Evolutionary conservation across 768 basidiomycete species (phyloP).

Genomic region (Pisolithus tinctorius): DNA sequence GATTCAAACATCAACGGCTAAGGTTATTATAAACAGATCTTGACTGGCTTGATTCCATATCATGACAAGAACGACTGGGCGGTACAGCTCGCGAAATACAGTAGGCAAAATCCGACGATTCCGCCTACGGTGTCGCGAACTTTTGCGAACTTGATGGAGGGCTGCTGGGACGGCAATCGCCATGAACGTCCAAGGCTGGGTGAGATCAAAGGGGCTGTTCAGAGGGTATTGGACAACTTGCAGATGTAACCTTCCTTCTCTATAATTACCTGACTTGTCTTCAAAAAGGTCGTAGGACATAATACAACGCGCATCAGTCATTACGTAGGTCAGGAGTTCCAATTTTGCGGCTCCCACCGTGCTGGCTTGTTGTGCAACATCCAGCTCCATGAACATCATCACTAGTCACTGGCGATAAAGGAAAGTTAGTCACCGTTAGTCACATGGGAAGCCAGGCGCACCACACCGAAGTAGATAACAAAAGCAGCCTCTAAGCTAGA

Average conservation of each 20-base stretch:
- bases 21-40: neutral
- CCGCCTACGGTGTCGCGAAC: neutral
- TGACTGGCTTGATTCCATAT: conserved; percentile 6
- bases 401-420: no score
- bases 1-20: neutral
- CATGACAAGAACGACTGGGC: neutral
- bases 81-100: neutral
- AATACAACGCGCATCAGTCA: no score
- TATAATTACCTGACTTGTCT: no score
- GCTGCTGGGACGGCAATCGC: conserved; percentile 1
- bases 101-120: neutral
- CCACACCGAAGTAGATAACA: neutral
- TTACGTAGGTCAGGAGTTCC: no score
- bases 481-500: conserved; percentile 6
- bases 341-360: no score
- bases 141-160: conserved; percentile 4
- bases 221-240: neutral
- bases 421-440: no score
- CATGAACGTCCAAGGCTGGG: neutral
- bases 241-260: neutral
- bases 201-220: neutral
- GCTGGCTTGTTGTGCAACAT: no score
- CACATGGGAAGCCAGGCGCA: neutral
- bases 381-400: no score
- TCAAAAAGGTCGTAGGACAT: no score